Base-by-base conservation (phyloP, 2,329 filamentous ascomycete species). In the Magnaporthiopsis poae region DNA sequence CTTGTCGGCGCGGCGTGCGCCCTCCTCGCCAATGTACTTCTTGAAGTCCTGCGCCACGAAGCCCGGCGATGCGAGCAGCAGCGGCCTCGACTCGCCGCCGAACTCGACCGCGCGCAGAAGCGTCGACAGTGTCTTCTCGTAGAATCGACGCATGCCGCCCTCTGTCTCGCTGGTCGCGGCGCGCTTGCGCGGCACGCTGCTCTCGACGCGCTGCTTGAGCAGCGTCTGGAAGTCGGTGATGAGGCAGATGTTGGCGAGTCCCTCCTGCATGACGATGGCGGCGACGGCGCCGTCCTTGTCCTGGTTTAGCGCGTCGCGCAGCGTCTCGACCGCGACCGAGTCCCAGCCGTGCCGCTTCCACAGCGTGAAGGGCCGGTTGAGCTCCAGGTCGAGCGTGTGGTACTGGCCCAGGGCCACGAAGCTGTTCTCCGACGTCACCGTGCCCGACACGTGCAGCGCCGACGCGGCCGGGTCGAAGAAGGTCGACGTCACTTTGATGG, bases 191-290 rank as follows among this genome's bases (percentile, higher is more conserved):
- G 89, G 86, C 65, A 92, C 83, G 33, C 82, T 77, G 69, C 84
- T 82, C 76, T 92, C 88, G 39, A 95, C 80, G 35, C 83, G 79
- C 73, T 90, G 87, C 71, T 90, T 88, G 66, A 92, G 77, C 35
- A 94, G 84, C 3, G 90, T 94, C 71, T 91, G 89, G 75, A 89
- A 88, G 73, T 92, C 88, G 2, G 90, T 93, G 66, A 95, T 90
- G 29, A 93, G 82, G 76, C 90, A 94, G 69, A 95, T 90, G 75
- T 93, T 92, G 67, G 91, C 90, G 21, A 90, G 77, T 21, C 90
- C 90, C 73, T 98, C 94, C 72, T 96, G 91, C 90, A 99, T 94
- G 31, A 98, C 90, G 0, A 98, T 89, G 0, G 95, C 94, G 66
- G 92, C 91, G 25, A 96, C 84, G 69, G 94, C 90, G 0, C 92